A percentile compares a stretch with the other conserved stretches of the same genome.
phyloP scores from a whole-genome alignment of 2,329 filamentous ascomycete genomes.

The Aureobasidium melanogenum region DNA sequence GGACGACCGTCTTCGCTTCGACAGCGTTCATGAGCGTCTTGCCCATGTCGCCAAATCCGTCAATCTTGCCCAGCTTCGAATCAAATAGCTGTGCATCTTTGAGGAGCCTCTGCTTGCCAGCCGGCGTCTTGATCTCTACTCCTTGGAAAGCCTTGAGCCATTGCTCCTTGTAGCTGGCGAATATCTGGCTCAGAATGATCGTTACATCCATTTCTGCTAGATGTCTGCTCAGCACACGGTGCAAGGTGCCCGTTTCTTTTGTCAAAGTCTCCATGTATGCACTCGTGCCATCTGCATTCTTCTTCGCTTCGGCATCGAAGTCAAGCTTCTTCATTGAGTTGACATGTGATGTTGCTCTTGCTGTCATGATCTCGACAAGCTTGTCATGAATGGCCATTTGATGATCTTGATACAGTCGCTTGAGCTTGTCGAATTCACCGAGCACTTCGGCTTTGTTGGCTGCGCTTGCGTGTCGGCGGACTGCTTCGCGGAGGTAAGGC shows the following conservation, averaged over 20 bases:
- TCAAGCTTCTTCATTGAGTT: slow-evolving; percentile 65
- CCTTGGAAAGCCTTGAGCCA: slow-evolving; percentile 63
- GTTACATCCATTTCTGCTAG: slow-evolving; percentile 66
- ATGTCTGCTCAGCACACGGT: slow-evolving; percentile 75
- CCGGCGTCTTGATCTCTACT: slow-evolving; percentile 54
- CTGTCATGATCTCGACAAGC: slow-evolving; percentile 84
- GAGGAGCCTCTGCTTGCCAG: slow-evolving; percentile 67
- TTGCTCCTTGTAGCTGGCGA: slow-evolving; percentile 70
- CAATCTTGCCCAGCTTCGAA: slow-evolving; percentile 62
- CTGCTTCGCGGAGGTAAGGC: slow-evolving; percentile 84
- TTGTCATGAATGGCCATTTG: slow-evolving; percentile 88
- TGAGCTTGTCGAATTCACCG: slow-evolving; percentile 81
- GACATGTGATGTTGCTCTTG: slow-evolving; percentile 63
- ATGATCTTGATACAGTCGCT: slow-evolving; percentile 76
- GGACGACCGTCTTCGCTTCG: slow-evolving; percentile 6
- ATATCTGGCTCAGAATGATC: slow-evolving; percentile 81
- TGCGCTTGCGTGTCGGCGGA: slow-evolving; percentile 61
- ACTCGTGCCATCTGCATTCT: slow-evolving; percentile 34
- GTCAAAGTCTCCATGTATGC: slow-evolving; percentile 78
- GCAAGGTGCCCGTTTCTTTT: slow-evolving; percentile 77
- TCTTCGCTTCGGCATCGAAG: slow-evolving; percentile 52
- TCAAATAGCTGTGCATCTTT: slow-evolving; percentile 68
- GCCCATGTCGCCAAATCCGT: slow-evolving; percentile 68
- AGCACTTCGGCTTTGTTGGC: slow-evolving; percentile 31
- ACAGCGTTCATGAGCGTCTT: slow-evolving; percentile 53